These are phyloP conservation scores for Ustilago lituana DNA, from an alignment of 1,284 basidiomycete species.

Conservation along the genomic window DNA sequence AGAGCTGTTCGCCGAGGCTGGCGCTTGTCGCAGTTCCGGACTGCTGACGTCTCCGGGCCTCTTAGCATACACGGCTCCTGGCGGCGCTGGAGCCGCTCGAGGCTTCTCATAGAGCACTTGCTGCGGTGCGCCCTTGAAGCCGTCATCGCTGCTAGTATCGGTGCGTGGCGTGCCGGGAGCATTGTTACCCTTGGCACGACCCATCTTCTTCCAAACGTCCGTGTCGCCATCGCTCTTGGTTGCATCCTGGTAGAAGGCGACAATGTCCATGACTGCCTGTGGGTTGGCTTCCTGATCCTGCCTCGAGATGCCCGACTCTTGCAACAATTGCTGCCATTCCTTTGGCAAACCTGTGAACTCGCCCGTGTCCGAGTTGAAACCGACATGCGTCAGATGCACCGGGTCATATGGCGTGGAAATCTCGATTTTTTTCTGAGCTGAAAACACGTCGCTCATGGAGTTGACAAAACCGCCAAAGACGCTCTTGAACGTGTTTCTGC, in stretches of 20 bases:
- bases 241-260: constrained; percentile 92
- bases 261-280: constrained; percentile 97
- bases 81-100: constrained; percentile 48
- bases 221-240: constrained; percentile 64
- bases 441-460: constrained; percentile 76
- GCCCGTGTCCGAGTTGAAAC: constrained; percentile 97
- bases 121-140: constrained; percentile 17
- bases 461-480: constrained; percentile 68
- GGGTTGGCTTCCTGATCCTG: constrained; percentile 97
- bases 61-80: constrained; percentile 27
- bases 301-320: constrained; percentile 94
- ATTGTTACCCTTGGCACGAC: constrained; percentile 49
- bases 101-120: constrained; percentile 52
- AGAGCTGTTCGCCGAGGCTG: constrained; percentile 20
- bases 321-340: constrained; percentile 97
- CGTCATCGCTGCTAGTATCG: constrained; percentile 41
- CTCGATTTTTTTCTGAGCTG: constrained; percentile 82
- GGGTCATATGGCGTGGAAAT: constrained; percentile 98
- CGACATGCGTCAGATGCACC: constrained; percentile 99
- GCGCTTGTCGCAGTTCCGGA: constrained; percentile 26
- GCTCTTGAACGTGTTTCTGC: constrained; percentile 63
- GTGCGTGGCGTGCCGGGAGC: constrained; percentile 32
- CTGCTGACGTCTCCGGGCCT: constrained; percentile 13
- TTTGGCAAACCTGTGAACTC: constrained; percentile 91
- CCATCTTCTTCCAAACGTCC: constrained; percentile 68